phyloP scores from a whole-genome alignment of 345 rosid species.

The Citropsis articulata region DNA sequence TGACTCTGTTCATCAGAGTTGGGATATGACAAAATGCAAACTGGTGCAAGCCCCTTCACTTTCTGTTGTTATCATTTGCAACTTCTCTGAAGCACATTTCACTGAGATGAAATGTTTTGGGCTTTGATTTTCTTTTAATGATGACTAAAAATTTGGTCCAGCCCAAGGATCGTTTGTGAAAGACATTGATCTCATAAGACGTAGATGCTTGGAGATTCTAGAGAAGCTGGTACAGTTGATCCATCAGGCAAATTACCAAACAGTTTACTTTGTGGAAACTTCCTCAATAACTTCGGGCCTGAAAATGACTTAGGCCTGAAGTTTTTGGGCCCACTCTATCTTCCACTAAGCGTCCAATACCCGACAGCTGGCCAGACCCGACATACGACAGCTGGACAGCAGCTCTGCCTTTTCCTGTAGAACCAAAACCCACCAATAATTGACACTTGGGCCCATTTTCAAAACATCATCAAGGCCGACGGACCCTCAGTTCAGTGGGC shows the following conservation, averaged over 20 bases:
- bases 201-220: too few species aligned
- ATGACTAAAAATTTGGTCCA: neutral
- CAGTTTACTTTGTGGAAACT: neutral
- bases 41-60: neutral
- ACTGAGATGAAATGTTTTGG: neutral
- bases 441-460: slow-evolving; percentile 5
- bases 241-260: neutral
- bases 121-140: neutral
- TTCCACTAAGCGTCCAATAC: neutral
- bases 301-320: neutral
- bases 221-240: neutral
- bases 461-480: slow-evolving; percentile 8
- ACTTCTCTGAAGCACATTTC: neutral
- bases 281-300: neutral
- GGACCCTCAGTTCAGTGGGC: neutral
- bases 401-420: slow-evolving; percentile 11
- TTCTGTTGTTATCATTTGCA: neutral
- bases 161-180: neutral
- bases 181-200: neutral
- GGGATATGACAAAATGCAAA: neutral
- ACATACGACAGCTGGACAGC: slow-evolving; percentile 27
- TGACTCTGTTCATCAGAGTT: neutral
- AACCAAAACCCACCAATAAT: slow-evolving; percentile 7
- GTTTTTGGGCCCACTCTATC: slow-evolving; percentile 9
- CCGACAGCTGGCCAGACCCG: slow-evolving; percentile 19